Conservation (phyloP, 805 yeast species). For the Ogataea wickerhamii region DNA sequence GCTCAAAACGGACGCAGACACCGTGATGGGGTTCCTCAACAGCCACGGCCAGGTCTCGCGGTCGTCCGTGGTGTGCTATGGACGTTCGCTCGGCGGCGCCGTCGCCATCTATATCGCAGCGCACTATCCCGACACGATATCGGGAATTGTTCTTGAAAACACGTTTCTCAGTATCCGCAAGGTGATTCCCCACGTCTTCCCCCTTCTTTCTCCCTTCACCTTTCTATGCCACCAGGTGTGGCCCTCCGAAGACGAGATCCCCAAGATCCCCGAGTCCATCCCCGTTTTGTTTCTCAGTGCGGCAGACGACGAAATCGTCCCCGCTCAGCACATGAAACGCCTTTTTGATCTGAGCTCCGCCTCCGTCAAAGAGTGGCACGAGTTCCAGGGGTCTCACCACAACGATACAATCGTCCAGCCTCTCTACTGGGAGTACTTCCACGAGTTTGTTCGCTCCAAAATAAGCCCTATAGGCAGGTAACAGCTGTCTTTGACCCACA, state of each 20-base stretch:
- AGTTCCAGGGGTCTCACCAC: slow-evolving; percentile 63
- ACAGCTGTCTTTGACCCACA: slow-evolving; percentile 39
- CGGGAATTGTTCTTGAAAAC: slow-evolving; percentile 77
- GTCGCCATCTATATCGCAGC: slow-evolving; percentile 82
- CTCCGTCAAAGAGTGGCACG: slow-evolving; percentile 47
- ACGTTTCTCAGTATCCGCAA: slow-evolving; percentile 76
- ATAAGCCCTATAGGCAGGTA: slow-evolving; percentile 36
- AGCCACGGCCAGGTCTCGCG: slow-evolving; percentile 49
- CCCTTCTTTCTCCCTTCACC: slow-evolving; percentile 54
- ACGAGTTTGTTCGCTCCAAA: slow-evolving; percentile 47
- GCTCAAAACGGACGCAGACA: slow-evolving; percentile 74
- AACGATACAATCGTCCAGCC: slow-evolving; percentile 78
- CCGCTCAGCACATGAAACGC: slow-evolving; percentile 73
- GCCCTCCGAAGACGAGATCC: slow-evolving; percentile 68
- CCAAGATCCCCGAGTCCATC: slow-evolving; percentile 44
- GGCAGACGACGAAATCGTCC: slow-evolving; percentile 81
- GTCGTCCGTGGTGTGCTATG: slow-evolving; percentile 66
- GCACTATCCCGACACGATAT: slow-evolving; percentile 44
- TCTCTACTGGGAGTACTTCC: slow-evolving; percentile 72
- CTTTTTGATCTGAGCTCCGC: slow-evolving; percentile 53
- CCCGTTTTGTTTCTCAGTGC: slow-evolving; percentile 77
- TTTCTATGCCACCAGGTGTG: slow-evolving; percentile 73
- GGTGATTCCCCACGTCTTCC: slow-evolving; percentile 71
- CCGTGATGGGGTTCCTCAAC: slow-evolving; percentile 57
- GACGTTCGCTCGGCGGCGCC: slow-evolving; percentile 94